Evolutionary conservation across 2,329 filamentous ascomycete species (phyloP), one percentile per base, ranked within the genome.

Genomic region (Phialophora tarda): DNA sequence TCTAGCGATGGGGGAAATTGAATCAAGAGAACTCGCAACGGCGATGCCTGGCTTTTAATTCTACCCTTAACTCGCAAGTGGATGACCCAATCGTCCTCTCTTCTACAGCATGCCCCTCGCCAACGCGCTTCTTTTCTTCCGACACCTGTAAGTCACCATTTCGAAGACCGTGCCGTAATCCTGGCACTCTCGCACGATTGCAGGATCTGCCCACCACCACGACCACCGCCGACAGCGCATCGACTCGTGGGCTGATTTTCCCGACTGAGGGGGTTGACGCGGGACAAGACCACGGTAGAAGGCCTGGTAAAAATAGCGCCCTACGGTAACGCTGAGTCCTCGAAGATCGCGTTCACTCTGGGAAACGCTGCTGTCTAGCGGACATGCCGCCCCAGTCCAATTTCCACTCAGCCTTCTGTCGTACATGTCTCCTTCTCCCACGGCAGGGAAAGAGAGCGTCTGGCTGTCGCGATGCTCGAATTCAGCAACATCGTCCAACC

Each of bases 261-360:
- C 48, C 21, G 48, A 23, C 10, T 14, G 48, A 23, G 14, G 14
- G 7, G 21, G 48, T 12, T 28, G 21, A 26, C 23, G 0, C 12
- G 21, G 48, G 11, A 26, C 48, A 26, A 51, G 48, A 24, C 24
- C 8, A 28, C 48, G 17, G 48, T 51, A 51, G 21, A 51, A 17
- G 8, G 48, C 48, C 48, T 51, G 21, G 48, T 51, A 51, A 51
- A 23, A 51, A 51, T 51, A 51, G 23, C 48, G 48, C 5, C 48
- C 48, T 12, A 51, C 48, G 23, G 48, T 23, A 2, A 24, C 24
- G 21, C 48, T 51, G 7, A 51, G 48, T 12, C 23, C 24, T 51
- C 24, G 48, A 26, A 51, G 21, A 11, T 51, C 21, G 48, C 48
- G 48, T 4, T 51, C 48, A 51, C 48, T 11, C 48, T 51, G 48